These are phyloP conservation scores for Ceriops zippeliana DNA, from an alignment of 345 rosid species.

Conservation along the genomic window DNA sequence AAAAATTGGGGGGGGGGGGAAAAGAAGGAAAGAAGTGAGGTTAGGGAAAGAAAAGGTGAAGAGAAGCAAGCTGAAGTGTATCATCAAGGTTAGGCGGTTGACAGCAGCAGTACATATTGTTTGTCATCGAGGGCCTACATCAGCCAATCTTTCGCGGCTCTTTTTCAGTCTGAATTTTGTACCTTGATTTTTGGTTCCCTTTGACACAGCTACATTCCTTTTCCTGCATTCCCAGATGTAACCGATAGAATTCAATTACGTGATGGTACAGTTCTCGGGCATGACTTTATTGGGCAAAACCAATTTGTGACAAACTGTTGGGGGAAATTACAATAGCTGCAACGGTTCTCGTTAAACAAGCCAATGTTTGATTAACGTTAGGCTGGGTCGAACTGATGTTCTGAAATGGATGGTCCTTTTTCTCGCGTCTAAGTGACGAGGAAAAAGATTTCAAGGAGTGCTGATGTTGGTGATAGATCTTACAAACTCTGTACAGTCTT, in stretches of 20 bases:
- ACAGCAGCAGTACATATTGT: constrained; percentile 37
- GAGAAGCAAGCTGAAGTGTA: constrained; percentile 33
- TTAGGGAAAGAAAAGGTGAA: constrained; percentile 19
- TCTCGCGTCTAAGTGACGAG: too few relatives aligned
- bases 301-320: too few relatives aligned
- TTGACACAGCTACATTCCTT: constrained; percentile 27
- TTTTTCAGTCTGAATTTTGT: constrained; percentile 43
- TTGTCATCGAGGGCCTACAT: constrained; percentile 29
- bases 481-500: too few relatives aligned
- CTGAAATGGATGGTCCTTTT: too few relatives aligned
- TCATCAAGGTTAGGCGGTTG: constrained; percentile 38
- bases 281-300: background rate
- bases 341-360: too few relatives aligned
- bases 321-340: too few relatives aligned
- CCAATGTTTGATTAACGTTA: too few relatives aligned
- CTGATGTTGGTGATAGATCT: too few relatives aligned
- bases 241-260: constrained; percentile 55
- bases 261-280: constrained; percentile 37
- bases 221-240: constrained; percentile 38
- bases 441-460: too few relatives aligned
- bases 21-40: background rate
- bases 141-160: constrained; percentile 25
- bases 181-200: constrained; percentile 26
- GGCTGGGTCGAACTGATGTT: too few relatives aligned
- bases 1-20: background rate